Conservation (phyloP, 2,329 filamentous ascomycete genomes). For the Talaromyces verruculosus region DNA sequence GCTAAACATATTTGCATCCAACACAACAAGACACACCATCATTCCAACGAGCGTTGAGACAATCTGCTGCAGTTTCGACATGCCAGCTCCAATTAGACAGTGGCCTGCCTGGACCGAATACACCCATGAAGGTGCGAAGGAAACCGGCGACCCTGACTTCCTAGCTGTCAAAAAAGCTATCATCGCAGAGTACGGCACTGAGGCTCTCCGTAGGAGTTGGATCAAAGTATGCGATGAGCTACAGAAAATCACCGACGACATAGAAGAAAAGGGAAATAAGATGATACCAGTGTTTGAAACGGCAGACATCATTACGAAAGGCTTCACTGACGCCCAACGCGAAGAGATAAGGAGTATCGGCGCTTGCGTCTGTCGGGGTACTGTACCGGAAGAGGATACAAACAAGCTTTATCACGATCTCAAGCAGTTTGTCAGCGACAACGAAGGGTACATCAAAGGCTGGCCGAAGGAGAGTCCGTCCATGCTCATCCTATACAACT, state of each 20-base stretch:
- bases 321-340: background rate
- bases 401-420: background rate
- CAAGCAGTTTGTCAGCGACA: background rate
- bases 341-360: background rate
- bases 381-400: background rate
- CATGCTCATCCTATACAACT: background rate
- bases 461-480: background rate
- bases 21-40: background rate
- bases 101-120: background rate
- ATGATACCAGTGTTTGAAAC: background rate
- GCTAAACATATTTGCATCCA: background rate
- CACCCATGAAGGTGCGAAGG: background rate
- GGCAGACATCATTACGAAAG: background rate
- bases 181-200: background rate
- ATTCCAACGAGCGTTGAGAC: too few relatives aligned
- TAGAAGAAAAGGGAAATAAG: background rate
- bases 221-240: background rate
- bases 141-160: background rate
- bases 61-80: background rate
- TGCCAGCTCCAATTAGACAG: background rate
- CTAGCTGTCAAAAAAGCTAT: background rate
- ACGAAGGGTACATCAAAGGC: background rate
- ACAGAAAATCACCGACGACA: background rate
- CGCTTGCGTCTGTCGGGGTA: background rate
- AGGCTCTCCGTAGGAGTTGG: background rate